Base-by-base conservation (phyloP, 768 basidiomycete species). In the Calocybe indica region DNA sequence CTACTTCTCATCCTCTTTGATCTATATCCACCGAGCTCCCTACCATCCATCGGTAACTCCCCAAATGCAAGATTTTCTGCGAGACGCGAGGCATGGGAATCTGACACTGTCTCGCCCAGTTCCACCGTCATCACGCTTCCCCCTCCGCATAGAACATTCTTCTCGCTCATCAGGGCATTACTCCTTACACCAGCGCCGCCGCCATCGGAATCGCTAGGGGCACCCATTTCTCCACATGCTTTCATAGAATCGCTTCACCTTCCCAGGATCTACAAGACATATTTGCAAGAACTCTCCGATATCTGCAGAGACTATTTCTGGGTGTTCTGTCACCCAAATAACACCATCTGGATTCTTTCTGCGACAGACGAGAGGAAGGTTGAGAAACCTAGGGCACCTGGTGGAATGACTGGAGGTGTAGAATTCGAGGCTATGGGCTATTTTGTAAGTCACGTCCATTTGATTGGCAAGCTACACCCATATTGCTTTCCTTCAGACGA, bases 331-430 rank as follows among this genome's bases (percentile, higher is more conserved):
- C 96, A 99, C 61, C 87, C 88, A 2, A 86, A 85, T 61, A 99
- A 98, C 56, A 82, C 83, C 0, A 83, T 98, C 43, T 97, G 95
- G 95, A 73, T 83, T 13, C 68, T 96, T 13, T 64, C 74, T 6
- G 87, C 95, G 55, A 85, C 89, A 2, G 91, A 97, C 60, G 86
- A 92, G 60, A 78, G 69, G 2, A 79, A 80, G 50, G 91, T 92
- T 4, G 94, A 96, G 66, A 88, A 84, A 59, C 92, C 92, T 10
- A 76, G 88, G 48, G 95, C 96, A 9, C 96, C 96, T 2, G 92
- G 93, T 5, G 95, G 96, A 11, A 97, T 98, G 84, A 97, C 96
- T 0, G 96, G 95, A 5, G 96, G 96, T 5, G 96, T 99, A 9
- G 96, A 99, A 60, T 94, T 85, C 60, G 96, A 99, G 68, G 95